phyloP scores from a whole-genome alignment of 768 basidiomycete species.

The Filobasidium floriforme region DNA sequence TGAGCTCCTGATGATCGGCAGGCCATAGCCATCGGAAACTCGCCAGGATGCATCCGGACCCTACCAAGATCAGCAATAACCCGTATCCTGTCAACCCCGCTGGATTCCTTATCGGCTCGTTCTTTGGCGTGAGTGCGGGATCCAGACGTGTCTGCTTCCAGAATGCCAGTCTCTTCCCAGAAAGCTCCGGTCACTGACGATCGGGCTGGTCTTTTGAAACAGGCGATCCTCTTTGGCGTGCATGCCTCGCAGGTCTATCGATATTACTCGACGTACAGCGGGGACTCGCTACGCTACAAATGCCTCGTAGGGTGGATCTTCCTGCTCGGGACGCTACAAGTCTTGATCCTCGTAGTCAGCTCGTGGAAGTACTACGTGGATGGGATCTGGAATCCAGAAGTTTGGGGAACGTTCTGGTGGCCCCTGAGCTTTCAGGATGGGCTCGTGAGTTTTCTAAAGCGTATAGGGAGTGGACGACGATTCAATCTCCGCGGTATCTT shows the following conservation, averaged over 20 bases:
- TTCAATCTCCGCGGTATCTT: background rate
- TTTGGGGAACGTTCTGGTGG: constrained; percentile 40
- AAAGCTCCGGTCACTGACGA: background rate
- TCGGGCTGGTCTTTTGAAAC: background rate
- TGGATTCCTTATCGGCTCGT: constrained; percentile 29
- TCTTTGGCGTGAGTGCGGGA: constrained; percentile 24
- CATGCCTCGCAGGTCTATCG: constrained; percentile 32
- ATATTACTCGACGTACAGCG: constrained; percentile 25
- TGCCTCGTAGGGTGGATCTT: constrained; percentile 32
- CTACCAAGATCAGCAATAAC: constrained; percentile 21
- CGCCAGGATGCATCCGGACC: too few relatives aligned
- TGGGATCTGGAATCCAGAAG: constrained; percentile 24
- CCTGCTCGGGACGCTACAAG: constrained; percentile 30
- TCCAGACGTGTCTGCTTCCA: background rate
- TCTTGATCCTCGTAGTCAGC: constrained; percentile 31
- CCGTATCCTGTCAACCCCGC: constrained; percentile 31
- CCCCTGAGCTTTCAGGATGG: constrained; percentile 38
- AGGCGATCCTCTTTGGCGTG: constrained; percentile 31
- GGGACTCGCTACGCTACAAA: constrained; percentile 12
- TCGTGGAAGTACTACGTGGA: constrained; percentile 33
- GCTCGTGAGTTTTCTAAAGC: constrained; percentile 26
- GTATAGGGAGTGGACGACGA: background rate
- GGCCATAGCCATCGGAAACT: too few relatives aligned
- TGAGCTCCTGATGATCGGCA: too few relatives aligned
- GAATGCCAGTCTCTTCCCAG: background rate